A percentile compares a stretch with the other conserved stretches of the same genome.
These are phyloP conservation scores for Pythium dissotocum DNA, from an alignment of 352 stramenopile species.

Conservation along the genomic window DNA sequence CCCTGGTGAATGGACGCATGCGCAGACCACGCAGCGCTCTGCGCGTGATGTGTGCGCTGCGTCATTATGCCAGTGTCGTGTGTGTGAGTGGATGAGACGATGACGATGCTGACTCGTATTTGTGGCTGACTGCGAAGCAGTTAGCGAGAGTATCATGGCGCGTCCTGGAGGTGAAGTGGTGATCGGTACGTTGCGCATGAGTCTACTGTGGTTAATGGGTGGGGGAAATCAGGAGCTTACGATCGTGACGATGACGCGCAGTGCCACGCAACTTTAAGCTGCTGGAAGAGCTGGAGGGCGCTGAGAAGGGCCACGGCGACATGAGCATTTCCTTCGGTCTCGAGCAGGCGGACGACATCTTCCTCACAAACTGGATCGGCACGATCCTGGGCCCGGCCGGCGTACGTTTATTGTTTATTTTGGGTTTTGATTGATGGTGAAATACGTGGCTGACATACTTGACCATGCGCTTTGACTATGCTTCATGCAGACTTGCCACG, in stretches of 20 bases:
- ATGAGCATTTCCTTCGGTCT: slow-evolving; percentile 96
- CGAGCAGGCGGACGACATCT: slow-evolving; percentile 96
- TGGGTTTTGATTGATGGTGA: background rate
- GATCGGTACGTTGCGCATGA: slow-evolving; percentile 46
- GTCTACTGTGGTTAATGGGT: background rate
- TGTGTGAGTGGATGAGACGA: background rate
- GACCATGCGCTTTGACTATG: background rate
- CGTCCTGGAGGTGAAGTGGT: slow-evolving; percentile 82
- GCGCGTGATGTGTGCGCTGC: background rate
- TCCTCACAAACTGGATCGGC: slow-evolving; percentile 98
- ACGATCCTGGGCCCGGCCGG: slow-evolving; percentile 95
- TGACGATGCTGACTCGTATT: background rate
- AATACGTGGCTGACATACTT: background rate
- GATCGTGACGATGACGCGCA: slow-evolving; percentile 17
- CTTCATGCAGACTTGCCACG: slow-evolving; percentile 89
- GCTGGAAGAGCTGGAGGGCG: slow-evolving; percentile 91
- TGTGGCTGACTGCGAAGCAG: background rate
- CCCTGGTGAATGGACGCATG: background rate
- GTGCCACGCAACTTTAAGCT: slow-evolving; percentile 95
- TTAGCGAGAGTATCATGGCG: slow-evolving; percentile 42
- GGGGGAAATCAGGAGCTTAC: background rate
- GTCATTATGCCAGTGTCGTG: background rate
- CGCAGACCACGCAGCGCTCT: background rate
- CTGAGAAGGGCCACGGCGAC: slow-evolving; percentile 92
- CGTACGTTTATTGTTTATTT: slow-evolving; percentile 57